Percentiles rank a stretch among this genome's conserved stretches.
These are phyloP conservation scores for Boletus mariae DNA, from an alignment of 1,284 basidiomycete genomes.

Conservation along the genomic window DNA sequence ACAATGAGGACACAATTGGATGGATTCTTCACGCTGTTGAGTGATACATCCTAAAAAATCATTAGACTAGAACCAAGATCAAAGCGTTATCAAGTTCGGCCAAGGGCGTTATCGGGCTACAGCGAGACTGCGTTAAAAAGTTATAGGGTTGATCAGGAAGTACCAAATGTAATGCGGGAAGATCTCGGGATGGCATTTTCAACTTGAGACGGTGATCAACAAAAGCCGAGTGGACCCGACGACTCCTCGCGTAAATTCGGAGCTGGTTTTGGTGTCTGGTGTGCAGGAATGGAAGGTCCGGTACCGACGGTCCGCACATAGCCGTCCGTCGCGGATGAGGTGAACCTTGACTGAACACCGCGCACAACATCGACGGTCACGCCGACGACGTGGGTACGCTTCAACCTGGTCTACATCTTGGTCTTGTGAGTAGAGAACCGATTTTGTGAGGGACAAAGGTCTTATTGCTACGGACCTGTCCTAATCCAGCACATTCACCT, in stretches of 20 bases:
- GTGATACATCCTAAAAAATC: too few relatives aligned
- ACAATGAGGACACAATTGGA: too few relatives aligned
- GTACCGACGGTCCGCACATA: conserved; percentile 16
- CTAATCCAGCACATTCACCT: conserved; percentile 25
- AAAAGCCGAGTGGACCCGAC: too few relatives aligned
- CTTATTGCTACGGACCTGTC: conserved; percentile 11
- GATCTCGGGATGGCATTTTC: too few relatives aligned
- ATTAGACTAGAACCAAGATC: too few relatives aligned
- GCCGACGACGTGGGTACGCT: background rate
- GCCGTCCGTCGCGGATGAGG: conserved; percentile 9
- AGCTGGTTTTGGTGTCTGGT: conserved; percentile 11
- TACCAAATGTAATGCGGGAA: too few relatives aligned
- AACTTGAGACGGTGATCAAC: background rate
- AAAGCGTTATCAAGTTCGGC: too few relatives aligned
- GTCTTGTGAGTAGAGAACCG: background rate
- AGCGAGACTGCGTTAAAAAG: too few relatives aligned
- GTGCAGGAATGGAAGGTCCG: conserved; percentile 16
- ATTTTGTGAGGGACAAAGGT: background rate
- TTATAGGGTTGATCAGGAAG: too few relatives aligned
- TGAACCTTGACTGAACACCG: background rate
- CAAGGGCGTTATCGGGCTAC: too few relatives aligned
- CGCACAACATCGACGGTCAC: conserved; percentile 1
- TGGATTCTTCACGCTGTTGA: too few relatives aligned
- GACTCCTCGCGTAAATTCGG: background rate
- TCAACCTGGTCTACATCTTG: background rate